Conservation (phyloP, 2,329 filamentous ascomycete genomes). For the Exophiala dermatitidis region DNA sequence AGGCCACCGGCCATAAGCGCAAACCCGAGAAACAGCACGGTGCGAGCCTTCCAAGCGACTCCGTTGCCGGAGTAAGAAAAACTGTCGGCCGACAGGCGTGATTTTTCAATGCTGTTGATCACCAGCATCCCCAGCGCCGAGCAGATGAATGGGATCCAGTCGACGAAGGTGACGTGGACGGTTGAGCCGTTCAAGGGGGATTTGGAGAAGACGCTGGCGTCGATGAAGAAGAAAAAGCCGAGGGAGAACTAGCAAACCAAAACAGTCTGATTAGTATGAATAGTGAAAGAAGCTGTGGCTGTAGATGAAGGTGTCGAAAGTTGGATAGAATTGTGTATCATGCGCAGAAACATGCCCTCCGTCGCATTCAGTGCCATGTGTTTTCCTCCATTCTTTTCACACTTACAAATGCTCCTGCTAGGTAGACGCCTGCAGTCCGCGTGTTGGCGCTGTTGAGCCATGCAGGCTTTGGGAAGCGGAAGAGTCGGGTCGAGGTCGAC, state of each 20-base stretch:
- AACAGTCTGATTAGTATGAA: background rate
- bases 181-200: constrained; percentile 54
- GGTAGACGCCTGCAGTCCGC: constrained; percentile 59
- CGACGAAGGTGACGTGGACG: constrained; percentile 61
- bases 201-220: constrained; percentile 58
- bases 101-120: constrained; percentile 66
- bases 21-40: constrained; percentile 63
- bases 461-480: constrained; percentile 59
- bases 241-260: constrained; percentile 52
- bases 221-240: constrained; percentile 63
- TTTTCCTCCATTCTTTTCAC: background rate
- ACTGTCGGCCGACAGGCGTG: constrained; percentile 55
- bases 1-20: constrained; percentile 61
- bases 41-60: constrained; percentile 62
- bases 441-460: constrained; percentile 61
- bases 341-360: too few relatives aligned
- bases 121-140: constrained; percentile 63
- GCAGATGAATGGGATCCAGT: constrained; percentile 67
- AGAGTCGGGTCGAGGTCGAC: constrained; percentile 47
- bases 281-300: background rate
- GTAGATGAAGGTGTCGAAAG: background rate
- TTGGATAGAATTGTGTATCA: too few relatives aligned
- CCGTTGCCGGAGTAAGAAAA: constrained; percentile 59
- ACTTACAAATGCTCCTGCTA: constrained; percentile 57
- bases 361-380: too few relatives aligned